Conservation (phyloP, 805 yeast genomes). For the Starmerella gropengiesseri region DNA sequence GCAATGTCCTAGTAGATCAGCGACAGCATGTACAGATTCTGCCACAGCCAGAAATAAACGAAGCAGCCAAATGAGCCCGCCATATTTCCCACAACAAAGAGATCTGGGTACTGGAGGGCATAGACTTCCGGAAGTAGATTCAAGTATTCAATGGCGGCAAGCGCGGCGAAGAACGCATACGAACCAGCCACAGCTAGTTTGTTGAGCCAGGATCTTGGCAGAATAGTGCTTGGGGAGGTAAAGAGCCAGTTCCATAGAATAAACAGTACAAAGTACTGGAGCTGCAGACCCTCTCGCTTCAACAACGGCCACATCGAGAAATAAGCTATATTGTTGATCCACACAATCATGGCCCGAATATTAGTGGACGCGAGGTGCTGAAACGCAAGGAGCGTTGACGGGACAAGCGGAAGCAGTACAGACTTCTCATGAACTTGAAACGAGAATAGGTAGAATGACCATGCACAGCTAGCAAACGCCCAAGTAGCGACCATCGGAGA, state of each 20-base stretch:
- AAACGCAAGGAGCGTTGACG: slow-evolving; percentile 50
- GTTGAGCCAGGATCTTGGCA: slow-evolving; percentile 46
- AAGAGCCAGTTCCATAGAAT: slow-evolving; percentile 63
- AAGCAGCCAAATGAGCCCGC: slow-evolving; percentile 68
- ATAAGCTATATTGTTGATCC: slow-evolving; percentile 76
- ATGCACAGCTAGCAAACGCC: slow-evolving; percentile 71
- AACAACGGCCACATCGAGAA: slow-evolving; percentile 85
- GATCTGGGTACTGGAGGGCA: slow-evolving; percentile 51
- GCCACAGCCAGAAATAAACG: slow-evolving; percentile 72
- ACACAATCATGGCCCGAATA: slow-evolving; percentile 61
- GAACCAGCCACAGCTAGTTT: slow-evolving; percentile 41
- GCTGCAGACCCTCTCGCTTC: slow-evolving; percentile 55
- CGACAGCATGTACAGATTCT: slow-evolving; percentile 22
- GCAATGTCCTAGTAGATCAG: slow-evolving; percentile 1
- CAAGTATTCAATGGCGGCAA: slow-evolving; percentile 46
- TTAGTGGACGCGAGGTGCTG: slow-evolving; percentile 42
- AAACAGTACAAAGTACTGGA: slow-evolving; percentile 59
- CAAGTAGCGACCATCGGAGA: slow-evolving; percentile 37
- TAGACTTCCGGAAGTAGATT: slow-evolving; percentile 39
- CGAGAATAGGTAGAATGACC: slow-evolving; percentile 81
- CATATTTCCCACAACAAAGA: slow-evolving; percentile 74
- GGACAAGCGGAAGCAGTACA: slow-evolving; percentile 76
- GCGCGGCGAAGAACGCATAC: slow-evolving; percentile 39
- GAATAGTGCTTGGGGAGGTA: slow-evolving; percentile 13
- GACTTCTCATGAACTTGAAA: slow-evolving; percentile 96